Evolutionary conservation across 2,329 filamentous ascomycete genomes (phyloP).

Genomic region (Sarocladiaceae sp.): DNA sequence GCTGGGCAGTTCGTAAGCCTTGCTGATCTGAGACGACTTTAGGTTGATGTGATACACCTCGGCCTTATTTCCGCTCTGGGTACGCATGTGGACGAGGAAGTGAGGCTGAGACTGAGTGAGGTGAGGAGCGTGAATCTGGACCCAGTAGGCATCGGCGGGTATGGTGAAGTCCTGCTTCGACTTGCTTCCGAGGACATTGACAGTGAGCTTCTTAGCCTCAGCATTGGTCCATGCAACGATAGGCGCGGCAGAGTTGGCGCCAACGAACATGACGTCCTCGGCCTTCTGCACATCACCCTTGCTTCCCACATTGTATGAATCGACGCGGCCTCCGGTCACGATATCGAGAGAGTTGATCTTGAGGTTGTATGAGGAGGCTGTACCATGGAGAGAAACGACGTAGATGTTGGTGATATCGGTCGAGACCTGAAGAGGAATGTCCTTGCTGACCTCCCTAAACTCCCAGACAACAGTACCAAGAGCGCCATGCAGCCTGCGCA

Average conservation of each 20-base stretch:
- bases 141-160: conserved; percentile 38
- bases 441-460: conserved; percentile 62
- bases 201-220: conserved; percentile 55
- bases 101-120: conserved; percentile 69
- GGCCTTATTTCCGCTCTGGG: conserved; percentile 67
- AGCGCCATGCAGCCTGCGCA: conserved; percentile 69
- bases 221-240: conserved; percentile 73
- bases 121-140: conserved; percentile 71
- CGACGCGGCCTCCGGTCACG: conserved; percentile 65
- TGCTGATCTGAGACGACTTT: conserved; percentile 63
- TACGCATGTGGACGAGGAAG: conserved; percentile 80
- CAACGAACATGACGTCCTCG: conserved; percentile 68
- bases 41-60: conserved; percentile 82
- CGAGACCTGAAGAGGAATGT: conserved; percentile 71
- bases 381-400: conserved; percentile 70
- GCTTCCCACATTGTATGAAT: conserved; percentile 67
- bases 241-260: conserved; percentile 69
- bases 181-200: conserved; percentile 66
- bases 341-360: conserved; percentile 72
- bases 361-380: conserved; percentile 67
- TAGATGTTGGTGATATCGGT: conserved; percentile 67
- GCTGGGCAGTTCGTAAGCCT: conserved; percentile 75
- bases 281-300: conserved; percentile 67
- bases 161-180: conserved; percentile 51
- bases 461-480: conserved; percentile 78